Evolutionary conservation across 768 basidiomycete genomes (phyloP).

Genomic region (Psilocybe azurescens): DNA sequence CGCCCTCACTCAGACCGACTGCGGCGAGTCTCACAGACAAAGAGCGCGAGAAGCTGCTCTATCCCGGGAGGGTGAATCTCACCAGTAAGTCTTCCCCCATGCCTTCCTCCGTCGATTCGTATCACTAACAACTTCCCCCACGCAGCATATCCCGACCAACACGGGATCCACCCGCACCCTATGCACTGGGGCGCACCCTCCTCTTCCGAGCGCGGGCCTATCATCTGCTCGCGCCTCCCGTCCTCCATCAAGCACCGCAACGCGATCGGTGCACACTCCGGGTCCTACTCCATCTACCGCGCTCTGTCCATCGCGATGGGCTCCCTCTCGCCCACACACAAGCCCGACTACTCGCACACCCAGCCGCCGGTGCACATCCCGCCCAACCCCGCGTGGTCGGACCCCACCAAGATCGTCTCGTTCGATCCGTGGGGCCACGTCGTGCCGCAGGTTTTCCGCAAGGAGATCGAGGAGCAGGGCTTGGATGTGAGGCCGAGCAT

Average conservation of each 20-base stretch:
- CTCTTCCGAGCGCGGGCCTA: conserved; percentile 75
- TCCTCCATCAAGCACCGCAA: conserved; percentile 89
- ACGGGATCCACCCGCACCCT: conserved; percentile 81
- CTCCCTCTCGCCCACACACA: conserved; percentile 76
- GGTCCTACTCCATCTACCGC: conserved; percentile 94
- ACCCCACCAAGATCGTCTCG: conserved; percentile 81
- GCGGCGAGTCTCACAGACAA: conserved; percentile 46
- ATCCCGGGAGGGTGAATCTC: conserved; percentile 82
- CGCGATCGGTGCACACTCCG: conserved; percentile 92
- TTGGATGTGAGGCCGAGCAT: conserved; percentile 93
- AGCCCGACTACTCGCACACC: conserved; percentile 81
- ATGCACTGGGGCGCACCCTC: conserved; percentile 82
- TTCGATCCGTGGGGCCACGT: conserved; percentile 96
- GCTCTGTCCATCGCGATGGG: conserved; percentile 93
- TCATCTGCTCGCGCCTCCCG: conserved; percentile 87
- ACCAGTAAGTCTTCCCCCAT: conserved; percentile 61
- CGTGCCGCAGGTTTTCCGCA: conserved; percentile 72
- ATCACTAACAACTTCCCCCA: neutral
- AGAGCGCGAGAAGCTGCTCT: conserved; percentile 75
- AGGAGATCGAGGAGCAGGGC: conserved; percentile 64
- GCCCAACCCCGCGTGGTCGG: conserved; percentile 78
- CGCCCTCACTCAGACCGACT: conserved; percentile 11
- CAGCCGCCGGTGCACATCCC: conserved; percentile 86
- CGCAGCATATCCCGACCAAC: conserved; percentile 90
- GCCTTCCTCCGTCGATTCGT: too few relatives aligned